Percentiles rank a stretch among this genome's conserved stretches.
Evolutionary conservation across 169 alveolate genomes (phyloP).

Genomic region (Theileria annulata): DNA sequence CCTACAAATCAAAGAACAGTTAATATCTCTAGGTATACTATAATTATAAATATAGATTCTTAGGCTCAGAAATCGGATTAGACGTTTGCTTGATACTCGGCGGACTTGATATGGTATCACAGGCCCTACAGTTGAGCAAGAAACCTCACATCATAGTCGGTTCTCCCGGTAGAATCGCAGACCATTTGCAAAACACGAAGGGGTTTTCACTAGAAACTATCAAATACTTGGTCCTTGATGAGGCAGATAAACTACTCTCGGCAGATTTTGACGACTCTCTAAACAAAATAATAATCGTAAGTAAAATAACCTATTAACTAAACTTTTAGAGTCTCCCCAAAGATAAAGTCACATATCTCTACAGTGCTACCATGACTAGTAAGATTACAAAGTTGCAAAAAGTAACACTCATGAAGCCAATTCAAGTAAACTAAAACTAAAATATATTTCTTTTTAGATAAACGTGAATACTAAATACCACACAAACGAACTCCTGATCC

Average conservation of each 20-base stretch:
- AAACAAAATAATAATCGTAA: constrained; percentile 87
- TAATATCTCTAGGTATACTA: constrained; percentile 81
- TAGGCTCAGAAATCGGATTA: constrained; percentile 87
- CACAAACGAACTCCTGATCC: constrained; percentile 89
- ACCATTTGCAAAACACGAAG: constrained; percentile 97
- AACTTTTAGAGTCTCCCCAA: constrained; percentile 78
- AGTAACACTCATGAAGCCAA: constrained; percentile 95
- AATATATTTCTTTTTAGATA: constrained; percentile 21
- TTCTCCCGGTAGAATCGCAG: constrained; percentile 99
- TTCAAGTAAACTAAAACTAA: constrained; percentile 77
- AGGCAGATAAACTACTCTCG: constrained; percentile 93
- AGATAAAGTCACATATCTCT: constrained; percentile 93
- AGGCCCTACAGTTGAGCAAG: constrained; percentile 92
- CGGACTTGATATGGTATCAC: constrained; percentile 95
- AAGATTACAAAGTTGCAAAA: constrained; percentile 95
- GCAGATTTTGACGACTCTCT: constrained; percentile 97
- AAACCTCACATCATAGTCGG: constrained; percentile 97
- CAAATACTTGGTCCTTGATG: constrained; percentile 92
- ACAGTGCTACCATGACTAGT: constrained; percentile 99
- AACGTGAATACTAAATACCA: constrained; percentile 83
- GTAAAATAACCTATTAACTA: not conserved
- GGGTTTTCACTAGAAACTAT: constrained; percentile 92
- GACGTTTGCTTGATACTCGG: constrained; percentile 95
- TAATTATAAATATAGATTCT: not conserved
- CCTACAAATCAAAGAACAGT: constrained; percentile 95